Base-by-base conservation (phyloP, 2,329 filamentous ascomycete genomes). In the Colletotrichum kahawae region DNA sequence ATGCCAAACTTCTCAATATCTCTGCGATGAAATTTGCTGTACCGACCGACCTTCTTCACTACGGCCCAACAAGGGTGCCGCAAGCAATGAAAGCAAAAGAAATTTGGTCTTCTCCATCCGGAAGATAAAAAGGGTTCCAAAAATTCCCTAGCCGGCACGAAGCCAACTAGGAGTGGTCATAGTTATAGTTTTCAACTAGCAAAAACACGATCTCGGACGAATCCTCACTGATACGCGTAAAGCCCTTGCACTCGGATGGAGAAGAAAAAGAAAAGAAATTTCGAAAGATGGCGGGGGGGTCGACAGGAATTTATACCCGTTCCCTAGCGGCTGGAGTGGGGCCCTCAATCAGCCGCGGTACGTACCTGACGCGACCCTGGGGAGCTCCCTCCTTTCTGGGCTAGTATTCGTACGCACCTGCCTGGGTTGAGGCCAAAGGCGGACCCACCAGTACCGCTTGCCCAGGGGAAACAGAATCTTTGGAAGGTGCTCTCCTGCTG, bases 131-230 rank as follows among this genome's bases (percentile, higher is more conserved):
- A 66, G 38, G 81, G 81, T 88, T 90, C 87, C 93, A 95, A 95
- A 95, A 93, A 95, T 95, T 95, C 93, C 93, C 89, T 90, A 87
- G 87, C 91, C 90, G 90, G 88, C 90, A 31, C 87, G 88, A 89
- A 90, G 90, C 92, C 91, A 90, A 90, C 81, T 86, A 89, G 88
- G 88, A 95, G 93, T 89, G 89, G 93, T 95, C 93, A 94, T 91
- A 68, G 89, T 88, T 89, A 88, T 94, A 94, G 93, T 94, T 94
- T 94, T 94, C 93, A 95, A 94, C 93, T 94, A 95, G 93, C 93
- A 95, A 95, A 94, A 95, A 95, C 90, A 90, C 91, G 90, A 91
- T 92, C 93, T 95, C 94, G 92, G 94, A 95, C 92, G 90, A 92
- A 93, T 95, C 93, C 92, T 95, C 93, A 95, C 92, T 93, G 92